Conservation (phyloP, 2,329 filamentous ascomycete genomes). For the Exserohilum turcica region DNA sequence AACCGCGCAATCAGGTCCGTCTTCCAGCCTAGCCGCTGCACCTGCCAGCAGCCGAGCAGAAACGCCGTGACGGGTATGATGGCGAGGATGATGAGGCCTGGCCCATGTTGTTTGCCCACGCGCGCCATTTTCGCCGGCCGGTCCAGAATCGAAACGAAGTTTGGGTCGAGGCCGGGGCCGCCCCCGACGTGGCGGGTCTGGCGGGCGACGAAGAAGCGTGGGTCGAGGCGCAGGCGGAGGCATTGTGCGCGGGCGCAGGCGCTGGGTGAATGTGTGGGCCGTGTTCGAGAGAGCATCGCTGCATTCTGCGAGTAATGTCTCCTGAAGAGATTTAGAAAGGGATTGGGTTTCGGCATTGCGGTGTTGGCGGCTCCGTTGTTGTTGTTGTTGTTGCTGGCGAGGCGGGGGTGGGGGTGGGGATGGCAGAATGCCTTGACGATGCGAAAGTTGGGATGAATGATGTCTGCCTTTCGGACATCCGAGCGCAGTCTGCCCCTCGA, state of each 20-base stretch:
- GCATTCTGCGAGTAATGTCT: slow-evolving; percentile 30
- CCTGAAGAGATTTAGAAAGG: slow-evolving; percentile 41
- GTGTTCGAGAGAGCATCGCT: slow-evolving; percentile 7
- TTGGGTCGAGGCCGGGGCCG: slow-evolving; percentile 68
- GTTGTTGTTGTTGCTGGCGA: slow-evolving; percentile 6
- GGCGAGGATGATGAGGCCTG: slow-evolving; percentile 79
- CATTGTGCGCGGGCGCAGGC: slow-evolving; percentile 38
- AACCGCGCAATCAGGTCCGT: slow-evolving; percentile 87
- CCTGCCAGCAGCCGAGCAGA: slow-evolving; percentile 89
- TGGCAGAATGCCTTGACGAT: not conserved
- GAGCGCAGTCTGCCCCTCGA: slow-evolving; percentile 3
- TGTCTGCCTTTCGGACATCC: slow-evolving; percentile 20
- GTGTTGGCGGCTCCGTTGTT: not conserved
- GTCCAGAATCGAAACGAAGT: slow-evolving; percentile 85
- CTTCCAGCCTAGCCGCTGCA: slow-evolving; percentile 92
- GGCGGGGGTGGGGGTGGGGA: slow-evolving; percentile 3
- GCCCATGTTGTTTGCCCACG: slow-evolving; percentile 73
- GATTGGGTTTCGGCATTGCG: slow-evolving; percentile 43
- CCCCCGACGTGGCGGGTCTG: slow-evolving; percentile 28
- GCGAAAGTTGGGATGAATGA: slow-evolving; percentile 11
- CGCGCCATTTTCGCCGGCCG: slow-evolving; percentile 81
- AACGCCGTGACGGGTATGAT: slow-evolving; percentile 93
- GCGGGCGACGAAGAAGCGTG: slow-evolving; percentile 25
- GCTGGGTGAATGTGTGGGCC: slow-evolving; percentile 15
- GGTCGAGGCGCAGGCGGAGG: slow-evolving; percentile 34